phyloP scores from a whole-genome alignment of 1,139 yeast species.

The Eremothecium cymbalariae region DNA sequence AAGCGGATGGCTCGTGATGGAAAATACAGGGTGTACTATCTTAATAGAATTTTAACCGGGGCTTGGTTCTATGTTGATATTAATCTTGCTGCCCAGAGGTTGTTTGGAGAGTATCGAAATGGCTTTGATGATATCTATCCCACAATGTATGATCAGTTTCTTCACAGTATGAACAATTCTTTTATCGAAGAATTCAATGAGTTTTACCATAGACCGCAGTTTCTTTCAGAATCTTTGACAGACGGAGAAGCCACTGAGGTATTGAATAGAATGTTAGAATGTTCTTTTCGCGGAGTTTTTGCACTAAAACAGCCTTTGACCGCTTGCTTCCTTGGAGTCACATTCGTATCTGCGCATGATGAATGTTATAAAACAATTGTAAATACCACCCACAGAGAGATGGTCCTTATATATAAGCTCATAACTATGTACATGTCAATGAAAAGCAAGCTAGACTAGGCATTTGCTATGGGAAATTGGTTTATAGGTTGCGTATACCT shows the following conservation, averaged over 20 bases:
- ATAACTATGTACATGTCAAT: conserved; percentile 5
- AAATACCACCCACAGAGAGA: conserved; percentile 2
- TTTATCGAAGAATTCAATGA: conserved; percentile 4
- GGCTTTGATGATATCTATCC: conserved; percentile 5
- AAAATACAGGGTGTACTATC: conserved; percentile 2
- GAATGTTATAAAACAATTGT: conserved; percentile 3
- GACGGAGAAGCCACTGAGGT: conserved; percentile 1
- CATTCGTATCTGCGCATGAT: conserved; percentile 3
- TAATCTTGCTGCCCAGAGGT: conserved; percentile 1
- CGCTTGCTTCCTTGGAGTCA: conserved; percentile 3
- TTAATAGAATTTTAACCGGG: conserved; percentile 1
- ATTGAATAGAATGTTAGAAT: conserved; percentile 1
- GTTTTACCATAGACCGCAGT: conserved; percentile 2
- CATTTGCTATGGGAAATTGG: not conserved
- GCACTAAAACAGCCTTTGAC: conserved; percentile 4
- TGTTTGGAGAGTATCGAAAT: conserved; percentile 4
- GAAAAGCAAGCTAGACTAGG: not conserved
- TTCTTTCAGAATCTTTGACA: not conserved
- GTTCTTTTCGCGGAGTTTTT: conserved; percentile 4
- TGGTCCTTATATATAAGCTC: conserved; percentile 3
- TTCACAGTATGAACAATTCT: conserved; percentile 3
- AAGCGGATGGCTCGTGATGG: conserved; percentile 3
- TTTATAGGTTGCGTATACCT: conserved; percentile 5
- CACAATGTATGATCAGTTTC: not conserved
- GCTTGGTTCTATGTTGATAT: conserved; percentile 5